Conservation (phyloP, 106 monocot species). For the Apostasia shenzhenica region DNA sequence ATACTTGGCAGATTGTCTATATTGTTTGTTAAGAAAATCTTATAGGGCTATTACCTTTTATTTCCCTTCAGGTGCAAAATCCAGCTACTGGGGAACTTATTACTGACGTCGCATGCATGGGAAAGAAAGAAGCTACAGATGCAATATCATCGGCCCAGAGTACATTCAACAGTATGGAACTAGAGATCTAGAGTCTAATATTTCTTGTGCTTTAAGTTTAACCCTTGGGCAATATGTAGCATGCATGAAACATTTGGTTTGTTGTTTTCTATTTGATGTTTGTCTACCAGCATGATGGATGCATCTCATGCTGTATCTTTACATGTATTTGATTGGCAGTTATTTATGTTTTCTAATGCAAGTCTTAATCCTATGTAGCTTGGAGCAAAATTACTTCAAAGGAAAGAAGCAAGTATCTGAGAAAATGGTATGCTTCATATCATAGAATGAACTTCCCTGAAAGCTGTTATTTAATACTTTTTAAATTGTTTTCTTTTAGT, state of each 20-base stretch:
- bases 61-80: slow-evolving; percentile 51
- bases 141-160: slow-evolving; percentile 72
- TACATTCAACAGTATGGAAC: slow-evolving; percentile 61
- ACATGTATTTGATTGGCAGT: not conserved
- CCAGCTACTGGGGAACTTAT: slow-evolving; percentile 86
- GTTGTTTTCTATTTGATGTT: too few species aligned
- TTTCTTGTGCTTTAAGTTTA: not conserved
- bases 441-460: not conserved
- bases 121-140: slow-evolving; percentile 69
- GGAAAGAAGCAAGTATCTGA: slow-evolving; percentile 82
- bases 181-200: not conserved
- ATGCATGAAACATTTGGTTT: not conserved
- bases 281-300: too few species aligned
- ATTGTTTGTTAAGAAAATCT: not conserved
- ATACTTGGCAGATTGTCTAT: too few species aligned
- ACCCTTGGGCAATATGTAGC: too few species aligned
- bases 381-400: slow-evolving; percentile 88
- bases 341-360: not conserved
- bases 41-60: not conserved
- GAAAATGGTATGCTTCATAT: slow-evolving; percentile 59
- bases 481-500: not conserved
- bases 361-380: slow-evolving; percentile 32
- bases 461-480: not conserved
- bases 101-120: slow-evolving; percentile 81
- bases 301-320: not conserved